phyloP scores from a whole-genome alignment of 345 rosid genomes.

The Syzygium jambos region DNA sequence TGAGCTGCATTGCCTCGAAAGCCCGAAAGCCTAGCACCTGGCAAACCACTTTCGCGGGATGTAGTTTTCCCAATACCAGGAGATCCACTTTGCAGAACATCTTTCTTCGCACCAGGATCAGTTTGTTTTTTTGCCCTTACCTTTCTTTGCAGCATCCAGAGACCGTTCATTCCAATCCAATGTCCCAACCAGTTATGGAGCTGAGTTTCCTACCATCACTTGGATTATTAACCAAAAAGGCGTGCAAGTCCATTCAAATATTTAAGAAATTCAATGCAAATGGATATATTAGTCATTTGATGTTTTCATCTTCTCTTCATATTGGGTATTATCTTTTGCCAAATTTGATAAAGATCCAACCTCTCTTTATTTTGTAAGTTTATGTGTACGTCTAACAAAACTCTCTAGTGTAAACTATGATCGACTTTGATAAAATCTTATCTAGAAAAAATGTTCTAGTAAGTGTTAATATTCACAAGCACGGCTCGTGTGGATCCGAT shows the following conservation, averaged over 20 bases:
- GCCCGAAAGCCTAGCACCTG: conserved; percentile 92
- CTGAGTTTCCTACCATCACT: conserved; percentile 57
- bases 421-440: too few species aligned
- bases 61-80: conserved; percentile 99
- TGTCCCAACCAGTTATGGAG: conserved; percentile 80
- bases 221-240: background rate
- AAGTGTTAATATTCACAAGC: too few species aligned
- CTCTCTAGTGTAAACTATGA: too few species aligned
- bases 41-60: conserved; percentile 75
- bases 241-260: background rate
- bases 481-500: too few species aligned
- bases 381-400: too few species aligned
- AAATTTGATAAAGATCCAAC: too few species aligned
- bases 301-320: too few species aligned
- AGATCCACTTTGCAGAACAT: conserved; percentile 79
- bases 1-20: conserved; percentile 50
- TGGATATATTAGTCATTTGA: too few species aligned
- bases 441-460: too few species aligned
- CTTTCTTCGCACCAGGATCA: conserved; percentile 72
- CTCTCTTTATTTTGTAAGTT: too few species aligned
- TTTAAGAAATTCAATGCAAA: too few species aligned
- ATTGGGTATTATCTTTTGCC: too few species aligned
- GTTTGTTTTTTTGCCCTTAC: conserved; percentile 66
- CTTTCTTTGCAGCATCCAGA: conserved; percentile 54
- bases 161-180: conserved; percentile 55